Base-by-base conservation (phyloP, 768 basidiomycete species). In the Pisolithus sp. region DNA sequence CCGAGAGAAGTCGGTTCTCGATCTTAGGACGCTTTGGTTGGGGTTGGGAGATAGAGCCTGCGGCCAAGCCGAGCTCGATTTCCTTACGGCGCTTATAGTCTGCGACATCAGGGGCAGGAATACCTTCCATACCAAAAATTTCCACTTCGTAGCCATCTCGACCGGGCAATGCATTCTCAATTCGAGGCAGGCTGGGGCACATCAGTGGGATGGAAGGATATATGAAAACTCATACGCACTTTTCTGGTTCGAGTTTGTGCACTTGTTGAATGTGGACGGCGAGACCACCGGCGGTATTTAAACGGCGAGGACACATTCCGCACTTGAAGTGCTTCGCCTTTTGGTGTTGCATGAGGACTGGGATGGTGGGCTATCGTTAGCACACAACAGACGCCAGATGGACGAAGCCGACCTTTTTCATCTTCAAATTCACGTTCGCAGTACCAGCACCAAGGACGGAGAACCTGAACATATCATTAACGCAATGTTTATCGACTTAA, bases 291-390 rank as follows among this genome's bases (percentile, higher is more conserved):
- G 96, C 96, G 3, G 95, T 97, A 64, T 99, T 98, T 55, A 99
- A 73, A 58, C 93, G 82, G 54, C 96, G 78, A 18, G 96, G 95
- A 66, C 95, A 98, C 78, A 95, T 83, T 54, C 85, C 83, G 62
- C 96, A 98, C 69, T 96, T 96, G 78, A 98, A 99, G 66, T 98
- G 95, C 69, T 99, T 99, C 13, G 96, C 95, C 72, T 98, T 98
- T 66, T 99, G 95, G 70, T 99, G 95, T 71, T 96, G 93, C 83
- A 98, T 92, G 56, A 98, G 81, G 59, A 99, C 96, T 93, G 62
- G 9, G 52, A 2, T 26, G 6, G 13, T 12, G 2, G 0, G 23
- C 36, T 44, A 21, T 42, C 43, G 17, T 31, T 41, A 18, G 37
- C 45, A 40, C 30, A 34, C 34, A 34, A 15, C 13, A 39, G 23